Base-by-base conservation (phyloP, 208 protist species). In the Phytomonas francai region DNA sequence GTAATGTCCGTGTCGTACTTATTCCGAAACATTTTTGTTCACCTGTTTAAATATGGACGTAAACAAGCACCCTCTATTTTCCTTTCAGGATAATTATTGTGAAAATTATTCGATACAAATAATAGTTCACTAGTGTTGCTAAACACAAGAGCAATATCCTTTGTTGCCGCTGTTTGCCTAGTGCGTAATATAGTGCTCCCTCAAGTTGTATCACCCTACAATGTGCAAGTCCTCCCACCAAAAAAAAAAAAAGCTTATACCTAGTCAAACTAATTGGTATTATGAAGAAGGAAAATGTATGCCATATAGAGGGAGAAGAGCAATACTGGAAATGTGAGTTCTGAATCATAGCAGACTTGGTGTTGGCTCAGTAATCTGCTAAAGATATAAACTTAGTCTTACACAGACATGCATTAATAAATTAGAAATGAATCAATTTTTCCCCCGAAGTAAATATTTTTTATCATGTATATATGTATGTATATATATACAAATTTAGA, bases 1-100 rank as follows among this genome's bases (percentile, higher is more conserved):
- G 98, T 99, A 68, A 99, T 98, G 79, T 99, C 98, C 25, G 89
- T 98, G 69, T 99, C 98, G 78, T 99, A 99, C 79, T 98, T 83
- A 79, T 98, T 98, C 71, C 90, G 89, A 66, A 93, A 88, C 87
- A 96, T 92, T 67, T 45, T 54, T 54, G 45, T 25, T 25, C 45
- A 22, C 45, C 19, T 19, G 19, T 22, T 54, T 54, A 25, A 54
- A 54, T 54, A 54, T 54, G 45, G 45, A 54, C 25, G 45, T 54
- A 19, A 25, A 54, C 25, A 16, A 54, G 45, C 45, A 54, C 45
- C 16, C 19, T 54, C 45, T 54, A 54, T 3, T 54, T 25, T 54
- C 11, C 11, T 5, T 22, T 54, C 25, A 54, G 16, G 45, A 54
- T 54, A 54, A 5, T 12, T 54, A 54, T 22, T 54, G 9, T 25